Conservation (phyloP, 2,329 filamentous ascomycete species). For the Pseudogymnoascus sp. region DNA sequence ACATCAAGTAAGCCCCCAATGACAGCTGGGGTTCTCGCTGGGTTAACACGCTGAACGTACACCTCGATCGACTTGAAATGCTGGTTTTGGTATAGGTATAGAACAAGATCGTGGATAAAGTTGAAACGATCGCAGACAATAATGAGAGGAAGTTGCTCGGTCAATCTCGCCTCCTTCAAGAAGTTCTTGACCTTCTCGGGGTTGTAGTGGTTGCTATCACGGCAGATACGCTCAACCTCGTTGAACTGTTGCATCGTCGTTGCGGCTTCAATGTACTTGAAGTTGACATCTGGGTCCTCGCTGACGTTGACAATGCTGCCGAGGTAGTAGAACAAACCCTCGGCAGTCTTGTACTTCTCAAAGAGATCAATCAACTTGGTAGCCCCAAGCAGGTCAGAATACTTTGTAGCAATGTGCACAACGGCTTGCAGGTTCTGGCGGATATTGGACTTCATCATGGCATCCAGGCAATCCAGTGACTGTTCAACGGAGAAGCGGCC, state of each 20-base stretch:
- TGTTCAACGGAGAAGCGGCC: conserved; percentile 93
- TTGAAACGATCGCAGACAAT: conserved; percentile 99
- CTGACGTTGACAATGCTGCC: conserved; percentile 96
- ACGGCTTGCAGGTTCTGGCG: conserved; percentile 94
- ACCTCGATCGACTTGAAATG: conserved; percentile 98
- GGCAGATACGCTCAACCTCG: conserved; percentile 94
- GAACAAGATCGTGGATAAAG: conserved; percentile 92
- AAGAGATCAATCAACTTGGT: conserved; percentile 84
- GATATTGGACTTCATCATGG: conserved; percentile 95
- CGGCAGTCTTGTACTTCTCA: conserved; percentile 94
- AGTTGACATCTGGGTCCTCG: conserved; percentile 90
- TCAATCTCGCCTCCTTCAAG: conserved; percentile 88
- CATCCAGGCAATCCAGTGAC: conserved; percentile 86
- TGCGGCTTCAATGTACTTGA: conserved; percentile 98
- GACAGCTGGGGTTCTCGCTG: conserved; percentile 80
- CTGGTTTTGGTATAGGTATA: conserved; percentile 98
- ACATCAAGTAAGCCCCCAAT: conserved; percentile 91
- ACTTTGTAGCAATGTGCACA: conserved; percentile 94
- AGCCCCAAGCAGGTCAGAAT: conserved; percentile 89
- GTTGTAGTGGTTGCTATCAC: conserved; percentile 85
- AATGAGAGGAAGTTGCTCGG: conserved; percentile 90
- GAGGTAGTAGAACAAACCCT: conserved; percentile 96
- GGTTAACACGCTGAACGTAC: conserved; percentile 96
- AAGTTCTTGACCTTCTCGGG: conserved; percentile 98
- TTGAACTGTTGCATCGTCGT: conserved; percentile 89